Conservation (phyloP, 2,329 filamentous ascomycete species). For the Penicillium sp. region DNA sequence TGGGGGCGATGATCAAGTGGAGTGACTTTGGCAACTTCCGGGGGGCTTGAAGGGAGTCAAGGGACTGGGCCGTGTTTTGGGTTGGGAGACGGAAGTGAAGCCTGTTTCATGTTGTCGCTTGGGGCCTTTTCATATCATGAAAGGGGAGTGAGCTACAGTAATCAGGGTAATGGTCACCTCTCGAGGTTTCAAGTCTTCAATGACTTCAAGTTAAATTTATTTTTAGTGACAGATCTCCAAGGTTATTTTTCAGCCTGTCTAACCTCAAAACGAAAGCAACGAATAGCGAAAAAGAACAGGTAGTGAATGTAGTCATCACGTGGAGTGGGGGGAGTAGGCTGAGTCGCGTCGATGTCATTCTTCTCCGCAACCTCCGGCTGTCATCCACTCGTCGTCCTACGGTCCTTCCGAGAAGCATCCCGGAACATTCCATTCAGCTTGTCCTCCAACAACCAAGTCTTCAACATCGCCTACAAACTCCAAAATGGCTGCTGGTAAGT, state of each 20-base stretch:
- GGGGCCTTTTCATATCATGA: background rate
- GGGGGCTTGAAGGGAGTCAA: conserved; percentile 3
- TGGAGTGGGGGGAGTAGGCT: conserved; percentile 10
- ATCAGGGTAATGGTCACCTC: background rate
- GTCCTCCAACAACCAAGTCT: background rate
- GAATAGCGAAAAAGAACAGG: background rate
- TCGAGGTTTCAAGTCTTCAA: background rate
- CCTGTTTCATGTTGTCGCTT: conserved; percentile 9
- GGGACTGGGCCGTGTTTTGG: conserved; percentile 7
- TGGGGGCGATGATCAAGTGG: conserved; percentile 26
- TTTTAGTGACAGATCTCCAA: background rate
- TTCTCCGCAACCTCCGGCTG: conserved; percentile 14
- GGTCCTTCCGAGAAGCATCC: background rate
- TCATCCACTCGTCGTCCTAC: background rate
- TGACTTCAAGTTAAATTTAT: background rate
- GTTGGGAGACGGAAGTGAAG: background rate
- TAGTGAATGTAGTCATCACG: conserved; percentile 18
- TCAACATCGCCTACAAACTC: conserved; percentile 3
- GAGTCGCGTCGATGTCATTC: conserved; percentile 15
- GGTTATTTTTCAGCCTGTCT: background rate
- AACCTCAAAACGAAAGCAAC: background rate
- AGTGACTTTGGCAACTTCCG: conserved; percentile 18
- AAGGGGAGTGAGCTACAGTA: background rate
- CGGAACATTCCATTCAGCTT: conserved; percentile 3
- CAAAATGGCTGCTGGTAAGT: conserved; percentile 24